Base-by-base conservation (phyloP, 257 asterid genomes). In the Nicotiana benthamiana region DNA sequence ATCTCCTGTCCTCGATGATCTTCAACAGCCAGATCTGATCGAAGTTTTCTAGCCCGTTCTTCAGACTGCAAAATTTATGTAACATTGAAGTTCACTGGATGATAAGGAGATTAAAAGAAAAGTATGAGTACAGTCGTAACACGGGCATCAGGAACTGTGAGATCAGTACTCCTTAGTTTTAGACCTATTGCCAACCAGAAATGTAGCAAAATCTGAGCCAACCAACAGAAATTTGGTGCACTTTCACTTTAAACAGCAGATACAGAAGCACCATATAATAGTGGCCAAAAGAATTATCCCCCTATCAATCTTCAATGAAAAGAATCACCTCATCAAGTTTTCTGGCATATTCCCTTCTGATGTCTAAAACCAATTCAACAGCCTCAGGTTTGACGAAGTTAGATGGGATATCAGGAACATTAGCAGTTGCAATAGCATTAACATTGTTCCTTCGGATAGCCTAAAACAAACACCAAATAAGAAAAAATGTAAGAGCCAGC, bases 21-120 rank as follows among this genome's bases (percentile, higher is more conserved):
- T 87, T 94, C 98, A 79, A 85, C 68, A 79, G 95, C 94, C 80
- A 94, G 93, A 88, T 94, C 97, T 59, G 91, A 91, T 82, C 93
- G 80, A 80, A 94, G 96, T 89, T 90, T 88, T 86, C 95, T 90
- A 53, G 95, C 93, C 83, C 97, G 91, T 81, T 91, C 97, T 93
- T 90, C 94, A 57, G 97, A 91, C 97, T 94, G 90, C 89, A 86
- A 64, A 83, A 78, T 82, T 68, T 30, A 82, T 70, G 74, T 72
- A 79, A 61, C 34, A 79, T 81, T 51, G 28, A 4, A 59, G 17
- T 27, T 18, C 74, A 82, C 26, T 13, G 15, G 12, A 72, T 48
- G 40, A 72, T 18, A 24, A 24, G 24, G 61, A 72, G 40, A 72
- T 7, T 13, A 13, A 46, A 46, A 72, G 16, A 72, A 67, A 34